Base-by-base conservation (phyloP, 768 basidiomycete genomes). In the Cyclocybe aegerita region DNA sequence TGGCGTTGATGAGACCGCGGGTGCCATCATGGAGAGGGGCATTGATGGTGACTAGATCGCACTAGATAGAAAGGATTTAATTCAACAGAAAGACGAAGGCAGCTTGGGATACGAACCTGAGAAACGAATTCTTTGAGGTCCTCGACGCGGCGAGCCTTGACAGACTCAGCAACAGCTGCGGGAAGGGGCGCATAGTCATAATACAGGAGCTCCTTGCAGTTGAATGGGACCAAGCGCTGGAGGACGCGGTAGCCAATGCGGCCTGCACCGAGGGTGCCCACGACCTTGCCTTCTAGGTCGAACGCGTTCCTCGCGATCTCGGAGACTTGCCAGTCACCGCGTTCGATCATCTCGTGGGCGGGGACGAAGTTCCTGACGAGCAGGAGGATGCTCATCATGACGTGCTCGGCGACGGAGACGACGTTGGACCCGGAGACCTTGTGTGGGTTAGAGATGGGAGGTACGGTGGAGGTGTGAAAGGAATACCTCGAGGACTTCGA, bases 311-410 rank as follows among this genome's bases (percentile, higher is more conserved):
- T 81, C 2, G 90, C 91, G 55, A 92, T 69, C 1, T 87, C 79
- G 12, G 90, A 89, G 43, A 93, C 92, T 67, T 87, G 76, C 93
- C 94, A 96, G 60, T 90, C 87, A 38, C 90, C 90, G 33, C 79
- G 77, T 57, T 90, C 82, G 56, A 92, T 88, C 86, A 90, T 88
- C 82, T 93, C 90, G 67, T 94, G 92, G 7, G 88, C 90, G 16
- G 88, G 88, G 17, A 86, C 76, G 60, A 88, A 93, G 82, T 96
- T 96, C 65, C 92, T 83, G 63, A 96, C 92, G 49, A 95, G 85
- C 37, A 90, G 72, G 44, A 96, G 83, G 58, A 96, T 95, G 66
- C 83, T 86, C 91, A 93, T 93, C 50, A 92, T 68, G 53, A 91
- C 91, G 66, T 93, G 90, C 69, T 95, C 93, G 39, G 92, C 93